Percentiles rank a stretch among this genome's conserved stretches.
Conservation (phyloP, 345 rosid species). For the Dovyalis caffra region DNA sequence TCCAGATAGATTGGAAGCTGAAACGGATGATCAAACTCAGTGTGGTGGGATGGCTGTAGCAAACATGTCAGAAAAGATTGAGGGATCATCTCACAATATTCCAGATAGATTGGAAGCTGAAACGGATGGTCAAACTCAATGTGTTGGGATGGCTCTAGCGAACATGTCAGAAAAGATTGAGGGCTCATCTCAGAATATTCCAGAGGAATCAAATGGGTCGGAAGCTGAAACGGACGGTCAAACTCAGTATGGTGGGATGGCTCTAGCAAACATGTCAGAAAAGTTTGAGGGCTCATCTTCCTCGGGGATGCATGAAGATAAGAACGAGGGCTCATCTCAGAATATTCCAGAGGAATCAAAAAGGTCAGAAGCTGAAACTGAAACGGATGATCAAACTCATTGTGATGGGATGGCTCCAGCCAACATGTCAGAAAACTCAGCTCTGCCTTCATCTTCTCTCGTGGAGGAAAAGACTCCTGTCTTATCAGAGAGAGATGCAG, state of each 20-base stretch:
- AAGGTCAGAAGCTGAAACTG: background rate
- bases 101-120: background rate
- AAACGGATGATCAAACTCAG: background rate
- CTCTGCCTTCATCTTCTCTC: background rate
- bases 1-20: background rate
- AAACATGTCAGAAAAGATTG: too few species aligned
- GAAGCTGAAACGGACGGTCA: too few species aligned
- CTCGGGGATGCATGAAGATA: background rate
- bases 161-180: too few species aligned
- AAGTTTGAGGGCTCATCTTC: background rate
- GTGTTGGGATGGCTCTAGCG: too few species aligned
- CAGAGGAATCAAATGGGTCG: too few species aligned
- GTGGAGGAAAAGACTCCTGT: slow-evolving; percentile 9
- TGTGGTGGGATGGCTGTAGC: background rate
- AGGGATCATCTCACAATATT: background rate
- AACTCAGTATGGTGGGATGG: too few species aligned
- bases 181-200: background rate
- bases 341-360: background rate
- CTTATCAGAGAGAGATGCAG: background rate
- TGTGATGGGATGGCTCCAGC: background rate
- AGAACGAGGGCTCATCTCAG: background rate
- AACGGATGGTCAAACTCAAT: too few species aligned
- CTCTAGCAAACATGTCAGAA: too few species aligned
- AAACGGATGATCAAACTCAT: background rate
- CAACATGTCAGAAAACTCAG: background rate